Evolutionary conservation across 495 filamentous ascomycete genomes (phyloP), one percentile per base, ranked within the genome.

Genomic region (Aspergillus nanangensis): DNA sequence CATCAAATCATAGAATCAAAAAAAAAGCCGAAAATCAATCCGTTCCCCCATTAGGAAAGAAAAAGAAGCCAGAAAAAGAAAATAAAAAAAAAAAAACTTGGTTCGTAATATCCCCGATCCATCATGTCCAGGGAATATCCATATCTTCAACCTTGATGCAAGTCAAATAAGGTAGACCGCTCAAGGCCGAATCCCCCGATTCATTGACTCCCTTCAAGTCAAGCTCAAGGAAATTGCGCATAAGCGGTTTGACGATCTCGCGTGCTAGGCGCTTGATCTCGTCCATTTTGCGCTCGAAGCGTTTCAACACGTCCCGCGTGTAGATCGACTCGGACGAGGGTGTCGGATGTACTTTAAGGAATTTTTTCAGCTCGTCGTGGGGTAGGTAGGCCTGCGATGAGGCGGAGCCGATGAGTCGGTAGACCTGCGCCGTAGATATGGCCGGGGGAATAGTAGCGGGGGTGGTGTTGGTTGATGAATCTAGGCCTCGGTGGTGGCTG

Each of bases 321-420:
- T 74, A 91, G 14, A 88, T 21, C 70, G 86, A 50, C 68, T 81
- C 64, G 5, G 67, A 47, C 11, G 69, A 69, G 0, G 66, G 56
- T 8, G 70, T 71, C 1, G 71, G 67, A 29, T 69, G 67, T 15
- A 90, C 67, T 54, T 91, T 90, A 23, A 96, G 74, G 45, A 95
- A 95, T 20, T 80, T 79, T 63, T 95, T 95, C 52, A 90, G 80
- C 52, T 95, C 90, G 53, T 94, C 90, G 57, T 91, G 88, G 2
- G 73, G 58, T 0, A 96, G 79, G 58, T 95, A 96, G 5, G 75
- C 71, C 18, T 74, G 63, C 0, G 76, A 66, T 0, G 75, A 75
- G 0, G 71, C 57, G 0, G 77, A 75, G 14, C 85, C 85, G 13
- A 95, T 73, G 10, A 84, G 67, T 32, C 86, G 76, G 64, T 85